Evolutionary conservation across 1,139 yeast species (phyloP), one percentile per base, ranked within the genome.

Genomic region (Kodamaea anthophila): DNA sequence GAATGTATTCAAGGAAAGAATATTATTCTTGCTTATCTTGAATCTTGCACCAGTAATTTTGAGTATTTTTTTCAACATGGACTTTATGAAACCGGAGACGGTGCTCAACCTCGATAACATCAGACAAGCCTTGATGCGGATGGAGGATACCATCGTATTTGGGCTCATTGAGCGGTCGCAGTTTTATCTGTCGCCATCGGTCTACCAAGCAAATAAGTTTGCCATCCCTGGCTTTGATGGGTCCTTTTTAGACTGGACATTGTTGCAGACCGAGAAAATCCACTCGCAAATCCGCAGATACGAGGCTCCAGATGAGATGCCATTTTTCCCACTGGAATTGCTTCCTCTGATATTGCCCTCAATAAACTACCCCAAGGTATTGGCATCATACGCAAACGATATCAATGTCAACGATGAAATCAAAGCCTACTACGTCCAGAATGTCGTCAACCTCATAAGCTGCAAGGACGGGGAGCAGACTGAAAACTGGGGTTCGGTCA

Each of bases 61-160:
- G n/a, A n/a, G n/a, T n/a, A n/a, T n/a, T n/a, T n/a, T n/a, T n/a
- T 15, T 13, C 38, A 50, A 30, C 24, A 87, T 91, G 96, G 94
- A 91, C 56, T 88, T 88, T 54, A 70, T 74, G 55, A 74, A 77
- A 42, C 93, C 95, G 9, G 82, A 79, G 26, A 75, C 94, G 0
- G 96, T 87, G 6, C 70, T 91, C 35, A 74, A 86, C 49, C 65
- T 91, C 39, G 65, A 65, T 46, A 87, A 91, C 55, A 91, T 91
- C 46, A 77, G 98, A 41, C 77, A 74, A 39, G 84, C 88, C 13
- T 65, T 91, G 32, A 80, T 87, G 25, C 75, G 96, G 31, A 86
- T 91, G 96, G 98, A 91, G 49, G 98, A 91, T 55, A 82, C 96
- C 7, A 87, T 91, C 46, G 84, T 91, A 40, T 91, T 88, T 65